These are phyloP conservation scores for Perkinsus marinus DNA, from an alignment of 169 alveolate genomes.

Conservation along the genomic window DNA sequence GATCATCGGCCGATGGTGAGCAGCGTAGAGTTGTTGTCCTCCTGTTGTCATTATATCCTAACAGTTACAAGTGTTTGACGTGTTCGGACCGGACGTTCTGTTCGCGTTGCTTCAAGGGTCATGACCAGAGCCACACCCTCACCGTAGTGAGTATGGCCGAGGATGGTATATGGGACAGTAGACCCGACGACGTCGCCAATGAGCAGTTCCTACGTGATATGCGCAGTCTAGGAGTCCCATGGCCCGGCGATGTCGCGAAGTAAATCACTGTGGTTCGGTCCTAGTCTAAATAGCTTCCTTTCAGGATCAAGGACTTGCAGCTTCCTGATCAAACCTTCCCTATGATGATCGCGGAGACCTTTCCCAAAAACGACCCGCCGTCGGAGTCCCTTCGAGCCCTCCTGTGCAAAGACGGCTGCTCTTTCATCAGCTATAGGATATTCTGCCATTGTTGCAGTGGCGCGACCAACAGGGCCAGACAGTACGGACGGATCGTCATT, in stretches of 20 bases:
- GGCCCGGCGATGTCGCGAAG: background rate
- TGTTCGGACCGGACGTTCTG: background rate
- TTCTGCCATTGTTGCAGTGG: background rate
- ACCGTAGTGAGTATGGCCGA: background rate
- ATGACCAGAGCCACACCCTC: background rate
- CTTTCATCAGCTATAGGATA: background rate
- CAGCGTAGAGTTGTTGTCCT: background rate
- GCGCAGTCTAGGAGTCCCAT: background rate
- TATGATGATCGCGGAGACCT: background rate
- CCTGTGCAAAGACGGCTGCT: background rate
- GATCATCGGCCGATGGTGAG: background rate
- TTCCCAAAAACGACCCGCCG: background rate
- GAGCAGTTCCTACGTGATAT: background rate
- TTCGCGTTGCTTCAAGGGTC: background rate
- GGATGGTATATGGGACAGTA: background rate
- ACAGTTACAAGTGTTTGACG: background rate
- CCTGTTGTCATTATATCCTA: background rate
- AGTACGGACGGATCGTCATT: background rate
- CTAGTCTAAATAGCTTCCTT: too few species aligned
- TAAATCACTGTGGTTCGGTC: background rate
- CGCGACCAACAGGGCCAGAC: background rate
- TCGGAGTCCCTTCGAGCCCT: background rate
- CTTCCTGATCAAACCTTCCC: background rate
- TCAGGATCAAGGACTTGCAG: background rate
- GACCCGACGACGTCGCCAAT: background rate